Conservation (phyloP, 768 basidiomycete species). For the Rhodosporidiobolus sp. region DNA sequence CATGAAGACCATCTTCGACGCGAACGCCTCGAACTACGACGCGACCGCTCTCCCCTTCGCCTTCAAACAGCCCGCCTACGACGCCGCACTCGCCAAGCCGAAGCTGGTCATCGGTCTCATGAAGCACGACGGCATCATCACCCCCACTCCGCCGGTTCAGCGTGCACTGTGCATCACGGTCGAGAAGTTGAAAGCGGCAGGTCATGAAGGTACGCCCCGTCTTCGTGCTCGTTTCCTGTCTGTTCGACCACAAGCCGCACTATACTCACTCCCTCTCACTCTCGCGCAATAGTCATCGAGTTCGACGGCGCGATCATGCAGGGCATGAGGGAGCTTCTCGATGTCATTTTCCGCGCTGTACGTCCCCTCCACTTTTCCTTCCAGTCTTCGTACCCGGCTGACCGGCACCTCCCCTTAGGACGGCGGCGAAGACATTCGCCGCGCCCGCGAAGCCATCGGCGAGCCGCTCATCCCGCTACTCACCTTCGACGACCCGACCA, state of each 20-base stretch:
- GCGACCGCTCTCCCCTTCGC: conserved; percentile 44
- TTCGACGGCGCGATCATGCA: not conserved
- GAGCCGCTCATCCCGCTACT: conserved; percentile 16
- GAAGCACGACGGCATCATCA: not conserved
- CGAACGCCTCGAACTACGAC: conserved; percentile 68
- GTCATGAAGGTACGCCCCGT: not conserved
- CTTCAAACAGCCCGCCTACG: not conserved
- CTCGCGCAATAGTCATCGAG: too few species aligned
- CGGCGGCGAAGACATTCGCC: conserved; percentile 16
- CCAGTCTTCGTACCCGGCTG: too few species aligned
- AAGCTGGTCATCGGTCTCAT: conserved; percentile 44
- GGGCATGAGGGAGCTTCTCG: not conserved
- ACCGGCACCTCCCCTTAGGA: not conserved
- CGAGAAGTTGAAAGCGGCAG: not conserved
- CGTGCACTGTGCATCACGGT: not conserved
- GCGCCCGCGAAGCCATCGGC: not conserved
- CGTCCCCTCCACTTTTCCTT: not conserved
- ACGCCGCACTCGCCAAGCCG: not conserved
- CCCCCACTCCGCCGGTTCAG: not conserved
- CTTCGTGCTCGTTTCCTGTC: too few species aligned
- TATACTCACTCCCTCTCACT: too few species aligned
- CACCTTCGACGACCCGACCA: conserved; percentile 5
- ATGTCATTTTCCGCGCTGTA: not conserved
- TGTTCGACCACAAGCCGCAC: too few species aligned
- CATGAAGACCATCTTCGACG: conserved; percentile 61